Conservation (phyloP, 1,284 basidiomycete species). For the Sporisorium graminicola region DNA sequence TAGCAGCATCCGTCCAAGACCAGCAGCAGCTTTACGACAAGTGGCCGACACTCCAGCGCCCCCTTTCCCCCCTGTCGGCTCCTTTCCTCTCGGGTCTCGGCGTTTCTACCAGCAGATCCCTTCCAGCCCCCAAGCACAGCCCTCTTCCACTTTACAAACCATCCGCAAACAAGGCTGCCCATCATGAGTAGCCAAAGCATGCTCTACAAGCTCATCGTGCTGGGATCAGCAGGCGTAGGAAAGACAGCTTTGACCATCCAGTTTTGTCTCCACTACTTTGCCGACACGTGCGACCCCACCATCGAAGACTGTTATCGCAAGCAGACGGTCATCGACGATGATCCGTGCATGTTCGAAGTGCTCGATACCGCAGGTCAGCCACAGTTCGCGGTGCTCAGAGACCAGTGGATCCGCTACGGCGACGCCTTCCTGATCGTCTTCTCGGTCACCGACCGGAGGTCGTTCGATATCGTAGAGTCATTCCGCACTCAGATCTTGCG, state of each 20-base stretch:
- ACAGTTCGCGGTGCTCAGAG: constrained; percentile 71
- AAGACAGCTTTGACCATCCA: constrained; percentile 93
- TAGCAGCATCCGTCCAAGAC: neutral
- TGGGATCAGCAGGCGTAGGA: constrained; percentile 96
- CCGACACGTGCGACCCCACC: constrained; percentile 69
- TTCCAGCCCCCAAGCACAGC: neutral
- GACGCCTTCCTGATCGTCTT: constrained; percentile 71
- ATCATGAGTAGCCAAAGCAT: constrained; percentile 57
- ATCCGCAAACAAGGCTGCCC: neutral
- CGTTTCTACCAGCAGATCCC: neutral
- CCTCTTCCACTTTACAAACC: neutral
- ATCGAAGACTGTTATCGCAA: constrained; percentile 71
- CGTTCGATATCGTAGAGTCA: constrained; percentile 70
- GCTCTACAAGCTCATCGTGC: constrained; percentile 87
- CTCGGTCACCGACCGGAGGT: constrained; percentile 70
- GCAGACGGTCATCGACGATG: constrained; percentile 70
- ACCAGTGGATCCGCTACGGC: constrained; percentile 71
- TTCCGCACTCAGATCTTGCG: constrained; percentile 69
- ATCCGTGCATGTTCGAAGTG: constrained; percentile 78
- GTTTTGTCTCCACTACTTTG: constrained; percentile 66
- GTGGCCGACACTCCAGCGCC: neutral
- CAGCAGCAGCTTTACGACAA: neutral
- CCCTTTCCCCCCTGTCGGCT: neutral
- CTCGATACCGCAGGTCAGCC: constrained; percentile 89
- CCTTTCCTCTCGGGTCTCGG: constrained; percentile 7